Percentiles rank a stretch among this genome's conserved stretches.
Conservation (phyloP, 306 rosid species). For the Cicer judaicum region DNA sequence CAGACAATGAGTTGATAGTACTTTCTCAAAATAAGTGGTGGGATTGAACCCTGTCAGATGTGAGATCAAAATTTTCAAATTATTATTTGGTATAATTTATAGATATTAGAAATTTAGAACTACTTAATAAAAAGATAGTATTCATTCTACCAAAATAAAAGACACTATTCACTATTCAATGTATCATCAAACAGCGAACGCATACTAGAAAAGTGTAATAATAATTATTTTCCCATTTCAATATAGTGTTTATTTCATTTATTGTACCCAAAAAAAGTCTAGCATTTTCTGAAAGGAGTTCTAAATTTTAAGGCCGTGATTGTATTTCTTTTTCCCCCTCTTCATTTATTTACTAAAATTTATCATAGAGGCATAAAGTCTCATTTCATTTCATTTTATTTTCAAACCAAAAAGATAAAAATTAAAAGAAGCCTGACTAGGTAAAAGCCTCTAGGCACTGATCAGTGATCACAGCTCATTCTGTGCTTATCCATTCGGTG, state of each 20-base stretch:
- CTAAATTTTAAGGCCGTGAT: background rate
- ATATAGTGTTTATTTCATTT: background rate
- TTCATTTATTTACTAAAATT: background rate
- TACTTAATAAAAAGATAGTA: slow-evolving; percentile 13
- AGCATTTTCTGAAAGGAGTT: slow-evolving; percentile 35
- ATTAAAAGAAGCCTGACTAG: background rate
- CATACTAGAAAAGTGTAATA: background rate
- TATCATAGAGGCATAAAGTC: background rate
- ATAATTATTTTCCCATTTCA: background rate
- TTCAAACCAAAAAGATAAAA: background rate
- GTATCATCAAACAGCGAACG: slow-evolving; percentile 2
- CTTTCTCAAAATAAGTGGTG: slow-evolving; percentile 44
- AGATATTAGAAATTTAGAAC: too few relatives aligned
- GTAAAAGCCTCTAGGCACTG: slow-evolving; percentile 21
- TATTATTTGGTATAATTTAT: background rate
- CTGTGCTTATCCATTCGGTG: slow-evolving; percentile 37
- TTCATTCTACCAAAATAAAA: background rate
- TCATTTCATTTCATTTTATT: slow-evolving; percentile 2
- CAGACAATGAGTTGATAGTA: slow-evolving; percentile 54
- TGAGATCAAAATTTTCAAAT: slow-evolving; percentile 28
- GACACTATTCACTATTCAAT: slow-evolving; percentile 5
- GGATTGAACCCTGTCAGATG: slow-evolving; percentile 24
- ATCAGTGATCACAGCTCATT: slow-evolving; percentile 35
- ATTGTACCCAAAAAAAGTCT: background rate
- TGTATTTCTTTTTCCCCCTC: background rate